Base-by-base conservation (phyloP, 495 filamentous ascomycete genomes). In the Xeromyces bisporus region DNA sequence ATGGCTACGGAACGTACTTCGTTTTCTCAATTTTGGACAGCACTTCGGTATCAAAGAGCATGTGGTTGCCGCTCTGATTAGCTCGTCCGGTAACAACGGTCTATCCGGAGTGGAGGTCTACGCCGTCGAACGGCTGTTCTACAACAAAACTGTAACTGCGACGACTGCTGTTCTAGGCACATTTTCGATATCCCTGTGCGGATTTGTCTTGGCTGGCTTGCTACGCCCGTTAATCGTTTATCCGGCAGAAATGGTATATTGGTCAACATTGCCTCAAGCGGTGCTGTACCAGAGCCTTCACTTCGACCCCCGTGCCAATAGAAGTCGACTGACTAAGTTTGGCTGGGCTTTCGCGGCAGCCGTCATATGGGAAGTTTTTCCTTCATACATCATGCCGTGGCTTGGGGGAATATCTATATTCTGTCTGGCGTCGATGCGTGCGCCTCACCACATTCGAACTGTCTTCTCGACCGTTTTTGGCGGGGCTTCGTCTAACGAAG, bases 351-450 rank as follows among this genome's bases (percentile, higher is more conserved):
- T 46, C n/a, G 31, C 15, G n/a, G 14, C 34, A 1, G 12, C 35
- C 17, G 29, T 32, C 32, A 29, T 58, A 8, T 71, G 59, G 53
- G 63, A 69, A 37, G 50, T 65, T 18, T 49, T 71, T 26, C 66
- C 64, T 1, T 46, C 59, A 10, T 69, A 58, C 37, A 64, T 69
- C 26, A 46, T 61, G 18, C 50, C 66, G 1, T 47, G 56, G 41
- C 52, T 66, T 7, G 53, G 51, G 13, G 60, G 63, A 6, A 39
- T 71, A 21, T 60, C 54, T 2, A 57, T 71, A 23, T 63, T 64
- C 33, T 70, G 66, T 33, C 48, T 70, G 3, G 66, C 69, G 7
- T 50, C 56, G 3, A 51, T 62, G 29, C 47, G 63, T 38, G 56
- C 48, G 8, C 25, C 38, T 8, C 9, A 15, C 13, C 16, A 32